These are phyloP conservation scores for Xylariaceae sp. DNA, from an alignment of 2,329 filamentous ascomycete species.

Conservation along the genomic window DNA sequence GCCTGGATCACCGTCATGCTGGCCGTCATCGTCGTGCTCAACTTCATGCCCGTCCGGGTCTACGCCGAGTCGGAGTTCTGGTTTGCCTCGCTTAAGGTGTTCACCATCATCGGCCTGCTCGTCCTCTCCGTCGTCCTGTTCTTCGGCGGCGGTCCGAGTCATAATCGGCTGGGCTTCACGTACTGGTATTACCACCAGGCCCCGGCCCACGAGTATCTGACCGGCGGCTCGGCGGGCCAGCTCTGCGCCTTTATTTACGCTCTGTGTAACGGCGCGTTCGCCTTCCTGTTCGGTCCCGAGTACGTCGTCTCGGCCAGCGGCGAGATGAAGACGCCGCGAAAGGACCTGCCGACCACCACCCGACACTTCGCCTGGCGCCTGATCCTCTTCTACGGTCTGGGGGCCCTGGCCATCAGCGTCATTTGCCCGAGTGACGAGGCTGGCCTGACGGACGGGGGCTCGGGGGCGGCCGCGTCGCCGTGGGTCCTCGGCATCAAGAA, in stretches of 20 bases:
- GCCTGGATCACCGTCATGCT: constrained; percentile 31
- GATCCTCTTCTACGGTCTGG: constrained; percentile 58
- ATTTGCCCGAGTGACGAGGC: constrained; percentile 26
- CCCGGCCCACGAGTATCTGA: constrained; percentile 34
- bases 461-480: constrained; percentile 35
- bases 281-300: constrained; percentile 40
- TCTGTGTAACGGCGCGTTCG: constrained; percentile 40
- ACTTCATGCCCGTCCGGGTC: constrained; percentile 32
- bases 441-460: constrained; percentile 21
- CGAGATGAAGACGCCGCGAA: constrained; percentile 54
- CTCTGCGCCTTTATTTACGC: constrained; percentile 37
- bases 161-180: constrained; percentile 36
- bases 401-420: constrained; percentile 40
- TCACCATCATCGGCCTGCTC: constrained; percentile 41
- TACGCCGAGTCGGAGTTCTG: constrained; percentile 49
- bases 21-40: constrained; percentile 28
- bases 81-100: constrained; percentile 42
- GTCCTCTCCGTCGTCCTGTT: constrained; percentile 42
- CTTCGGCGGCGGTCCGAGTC: constrained; percentile 35
- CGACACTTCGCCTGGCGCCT: constrained; percentile 63
- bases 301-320: constrained; percentile 40
- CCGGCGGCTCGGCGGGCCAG: constrained; percentile 28
- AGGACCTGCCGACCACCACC: constrained; percentile 56
- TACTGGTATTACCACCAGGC: constrained; percentile 38
- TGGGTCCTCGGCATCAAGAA: constrained; percentile 60